A percentile compares a stretch with the other conserved stretches of the same genome.
Conservation (phyloP, 176 grass and related monocot species). For the Dactylis glomerata region DNA sequence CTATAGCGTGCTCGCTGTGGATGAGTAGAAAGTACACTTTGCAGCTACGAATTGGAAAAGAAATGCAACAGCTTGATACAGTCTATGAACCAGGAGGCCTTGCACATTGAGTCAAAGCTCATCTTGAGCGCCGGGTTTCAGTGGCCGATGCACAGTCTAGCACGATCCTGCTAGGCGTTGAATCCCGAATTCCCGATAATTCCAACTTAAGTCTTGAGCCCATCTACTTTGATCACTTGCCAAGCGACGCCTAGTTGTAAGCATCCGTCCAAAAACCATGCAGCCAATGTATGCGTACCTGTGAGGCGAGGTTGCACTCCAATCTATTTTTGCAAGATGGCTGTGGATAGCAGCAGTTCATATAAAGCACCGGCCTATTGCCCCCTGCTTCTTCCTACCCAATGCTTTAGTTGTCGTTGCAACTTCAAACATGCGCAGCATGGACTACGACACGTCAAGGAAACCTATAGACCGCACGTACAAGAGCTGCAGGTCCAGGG, state of each 20-base stretch:
- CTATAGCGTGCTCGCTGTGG: too few relatives aligned
- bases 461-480: not conserved
- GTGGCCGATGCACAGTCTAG: not conserved
- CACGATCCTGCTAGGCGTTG: not conserved
- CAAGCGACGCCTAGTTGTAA: not conserved
- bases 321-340: not conserved
- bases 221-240: not conserved
- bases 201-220: not conserved
- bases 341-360: not conserved
- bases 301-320: not conserved
- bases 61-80: not conserved
- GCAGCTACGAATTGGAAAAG: not conserved
- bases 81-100: not conserved
- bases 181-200: not conserved
- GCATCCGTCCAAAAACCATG: not conserved
- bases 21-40: not conserved
- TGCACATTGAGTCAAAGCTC: not conserved
- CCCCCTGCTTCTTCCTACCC: not conserved
- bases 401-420: not conserved
- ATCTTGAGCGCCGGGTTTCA: not conserved
- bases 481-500: not conserved
- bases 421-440: slow-evolving; percentile 43
- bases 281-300: not conserved
- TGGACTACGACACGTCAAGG: slow-evolving; percentile 44
- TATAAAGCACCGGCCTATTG: not conserved